Percentiles rank a stretch among this genome's conserved stretches.
These are phyloP conservation scores for Lecanicillium sp. DNA, from an alignment of 2,329 filamentous ascomycete genomes.

Conservation along the genomic window DNA sequence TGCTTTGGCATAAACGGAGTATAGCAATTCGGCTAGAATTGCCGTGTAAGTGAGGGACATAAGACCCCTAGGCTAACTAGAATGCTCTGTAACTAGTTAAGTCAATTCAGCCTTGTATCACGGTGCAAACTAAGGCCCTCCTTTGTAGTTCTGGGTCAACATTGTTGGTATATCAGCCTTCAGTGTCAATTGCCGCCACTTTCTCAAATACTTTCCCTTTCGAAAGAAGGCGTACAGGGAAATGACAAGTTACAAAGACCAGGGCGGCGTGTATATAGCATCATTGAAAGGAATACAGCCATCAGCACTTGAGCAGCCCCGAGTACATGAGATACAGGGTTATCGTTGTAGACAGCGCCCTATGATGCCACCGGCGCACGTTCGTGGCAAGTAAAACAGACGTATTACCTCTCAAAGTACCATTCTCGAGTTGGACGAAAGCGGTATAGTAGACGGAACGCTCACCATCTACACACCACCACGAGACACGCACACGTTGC, in stretches of 20 bases:
- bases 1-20: not conserved
- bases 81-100: no score
- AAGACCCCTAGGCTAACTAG: no score
- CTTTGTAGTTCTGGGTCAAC: not conserved
- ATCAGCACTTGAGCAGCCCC: constrained; percentile 4
- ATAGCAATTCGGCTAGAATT: not conserved
- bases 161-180: not conserved
- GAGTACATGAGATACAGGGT: not conserved
- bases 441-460: no score
- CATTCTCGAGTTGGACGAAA: no score
- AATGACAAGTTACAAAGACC: not conserved
- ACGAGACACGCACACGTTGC: not conserved
- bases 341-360: not conserved
- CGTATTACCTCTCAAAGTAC: no score
- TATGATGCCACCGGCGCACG: not conserved
- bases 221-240: not conserved
- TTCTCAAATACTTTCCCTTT: not conserved
- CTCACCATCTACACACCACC: no score
- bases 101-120: not conserved
- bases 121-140: not conserved
- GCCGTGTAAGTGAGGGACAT: no score
- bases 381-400: not conserved
- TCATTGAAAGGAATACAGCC: not conserved
- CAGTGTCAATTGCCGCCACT: not conserved
- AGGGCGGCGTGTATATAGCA: not conserved